Percentiles rank a stretch among this genome's conserved stretches.
Conservation (phyloP, 768 basidiomycete genomes). For the Mycena albidolilacea region DNA sequence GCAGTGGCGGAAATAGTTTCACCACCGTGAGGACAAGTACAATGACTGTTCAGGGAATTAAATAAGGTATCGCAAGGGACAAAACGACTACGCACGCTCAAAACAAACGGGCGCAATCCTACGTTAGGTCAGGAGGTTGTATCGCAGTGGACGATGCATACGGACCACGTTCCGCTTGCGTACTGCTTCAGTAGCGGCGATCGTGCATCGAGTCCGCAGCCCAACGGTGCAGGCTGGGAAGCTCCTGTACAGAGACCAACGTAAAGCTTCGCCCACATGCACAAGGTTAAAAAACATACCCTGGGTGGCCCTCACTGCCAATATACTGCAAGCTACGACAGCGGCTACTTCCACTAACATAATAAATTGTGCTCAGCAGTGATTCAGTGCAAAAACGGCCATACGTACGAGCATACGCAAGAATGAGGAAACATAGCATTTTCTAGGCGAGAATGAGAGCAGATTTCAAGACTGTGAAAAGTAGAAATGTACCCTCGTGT, state of each 20-base stretch:
- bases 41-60: slow-evolving; percentile 13
- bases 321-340: slow-evolving; percentile 15
- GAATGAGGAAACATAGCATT: slow-evolving; percentile 27
- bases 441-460: not conserved
- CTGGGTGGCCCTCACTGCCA: slow-evolving; percentile 19
- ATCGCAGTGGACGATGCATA: not conserved
- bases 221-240: slow-evolving; percentile 30
- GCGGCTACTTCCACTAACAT: slow-evolving; percentile 34
- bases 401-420: slow-evolving; percentile 18
- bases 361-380: not conserved
- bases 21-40: slow-evolving; percentile 34
- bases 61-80: not conserved
- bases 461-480: not conserved
- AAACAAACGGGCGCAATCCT: slow-evolving; percentile 40
- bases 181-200: slow-evolving; percentile 14
- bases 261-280: not conserved
- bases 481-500: slow-evolving; percentile 19
- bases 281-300: slow-evolving; percentile 2
- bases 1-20: slow-evolving; percentile 29
- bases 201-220: slow-evolving; percentile 28
- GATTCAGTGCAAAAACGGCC: not conserved
- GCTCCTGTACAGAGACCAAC: slow-evolving; percentile 1
- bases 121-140: not conserved
- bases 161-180: slow-evolving; percentile 36
- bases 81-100: slow-evolving; percentile 26